Conservation (phyloP, 768 basidiomycete species). For the Neoboletus magnificus region DNA sequence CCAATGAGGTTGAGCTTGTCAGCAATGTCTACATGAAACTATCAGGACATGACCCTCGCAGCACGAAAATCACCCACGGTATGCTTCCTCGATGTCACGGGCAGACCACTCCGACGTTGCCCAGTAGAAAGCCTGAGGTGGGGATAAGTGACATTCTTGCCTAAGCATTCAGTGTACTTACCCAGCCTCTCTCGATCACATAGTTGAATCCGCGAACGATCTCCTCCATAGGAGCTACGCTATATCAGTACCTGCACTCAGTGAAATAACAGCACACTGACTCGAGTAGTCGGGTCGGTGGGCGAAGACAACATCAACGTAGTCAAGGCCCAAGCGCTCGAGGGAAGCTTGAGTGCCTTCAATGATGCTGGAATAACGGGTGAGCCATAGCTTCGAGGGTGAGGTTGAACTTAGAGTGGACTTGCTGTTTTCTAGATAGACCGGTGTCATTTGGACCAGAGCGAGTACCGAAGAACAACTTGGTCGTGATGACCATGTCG, state of each 20-base stretch:
- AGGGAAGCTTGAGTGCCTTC: conserved; percentile 54
- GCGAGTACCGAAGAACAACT: conserved; percentile 55
- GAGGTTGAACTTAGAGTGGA: neutral
- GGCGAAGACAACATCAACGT: conserved; percentile 49
- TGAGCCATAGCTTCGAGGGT: neutral
- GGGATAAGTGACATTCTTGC: neutral
- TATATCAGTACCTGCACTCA: neutral
- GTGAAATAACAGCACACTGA: conserved; percentile 10
- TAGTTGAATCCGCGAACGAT: conserved; percentile 57
- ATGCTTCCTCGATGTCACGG: conserved; percentile 44
- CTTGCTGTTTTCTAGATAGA: conserved; percentile 34
- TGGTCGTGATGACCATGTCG: conserved; percentile 54
- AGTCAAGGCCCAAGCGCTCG: conserved; percentile 49
- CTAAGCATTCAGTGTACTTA: conserved; percentile 1
- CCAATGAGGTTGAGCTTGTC: conserved; percentile 46
- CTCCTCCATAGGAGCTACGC: conserved; percentile 47
- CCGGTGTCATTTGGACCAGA: conserved; percentile 43
- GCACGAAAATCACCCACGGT: conserved; percentile 22
- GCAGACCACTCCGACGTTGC: conserved; percentile 58
- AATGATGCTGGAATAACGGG: conserved; percentile 38
- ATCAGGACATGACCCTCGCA: neutral
- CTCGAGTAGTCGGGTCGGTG: conserved; percentile 45
- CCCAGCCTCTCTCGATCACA: conserved; percentile 49
- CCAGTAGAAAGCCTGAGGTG: conserved; percentile 40
- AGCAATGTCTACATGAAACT: conserved; percentile 39